A percentile compares a stretch with the other conserved stretches of the same genome.
These are phyloP conservation scores for Streptanthus diversifolius DNA, from an alignment of 345 rosid species.

Conservation along the genomic window DNA sequence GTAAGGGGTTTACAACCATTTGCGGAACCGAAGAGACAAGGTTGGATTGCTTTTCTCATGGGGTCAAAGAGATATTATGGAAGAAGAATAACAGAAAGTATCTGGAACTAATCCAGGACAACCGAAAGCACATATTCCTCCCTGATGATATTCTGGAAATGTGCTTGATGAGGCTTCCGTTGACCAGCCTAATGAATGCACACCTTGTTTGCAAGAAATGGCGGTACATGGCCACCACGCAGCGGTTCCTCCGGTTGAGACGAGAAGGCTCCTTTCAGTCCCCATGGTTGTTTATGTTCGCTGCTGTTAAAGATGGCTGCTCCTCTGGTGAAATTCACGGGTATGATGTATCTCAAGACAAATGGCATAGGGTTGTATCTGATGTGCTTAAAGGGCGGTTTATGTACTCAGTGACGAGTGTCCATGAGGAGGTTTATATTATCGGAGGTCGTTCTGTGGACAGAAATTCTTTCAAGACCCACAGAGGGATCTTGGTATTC, in stretches of 20 bases:
- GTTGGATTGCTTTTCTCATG: slow-evolving; percentile 86
- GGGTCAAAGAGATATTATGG: slow-evolving; percentile 78
- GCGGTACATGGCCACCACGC: slow-evolving; percentile 65
- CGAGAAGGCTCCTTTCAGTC: slow-evolving; percentile 57
- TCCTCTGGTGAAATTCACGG: slow-evolving; percentile 83
- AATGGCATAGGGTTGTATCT: slow-evolving; percentile 74
- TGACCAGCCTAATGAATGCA: slow-evolving; percentile 74
- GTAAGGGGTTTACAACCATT: slow-evolving; percentile 50
- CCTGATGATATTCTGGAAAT: slow-evolving; percentile 88
- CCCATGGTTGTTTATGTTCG: slow-evolving; percentile 94
- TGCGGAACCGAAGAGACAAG: slow-evolving; percentile 72
- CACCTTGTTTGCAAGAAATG: slow-evolving; percentile 97
- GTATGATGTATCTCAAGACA: slow-evolving; percentile 65
- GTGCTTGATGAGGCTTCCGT: slow-evolving; percentile 88
- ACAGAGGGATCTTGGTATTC: slow-evolving; percentile 72
- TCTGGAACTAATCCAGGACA: slow-evolving; percentile 38
- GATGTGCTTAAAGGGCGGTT: slow-evolving; percentile 71
- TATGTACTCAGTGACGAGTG: slow-evolving; percentile 76
- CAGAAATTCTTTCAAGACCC: slow-evolving; percentile 76
- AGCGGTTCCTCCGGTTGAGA: slow-evolving; percentile 73
- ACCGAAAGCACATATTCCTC: slow-evolving; percentile 65
- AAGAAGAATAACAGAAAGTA: slow-evolving; percentile 58
- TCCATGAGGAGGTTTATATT: slow-evolving; percentile 70
- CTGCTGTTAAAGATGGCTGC: slow-evolving; percentile 71
- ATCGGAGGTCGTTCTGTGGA: slow-evolving; percentile 93